Conservation (phyloP, 2,329 filamentous ascomycete species). For the Penicillium hordei region DNA sequence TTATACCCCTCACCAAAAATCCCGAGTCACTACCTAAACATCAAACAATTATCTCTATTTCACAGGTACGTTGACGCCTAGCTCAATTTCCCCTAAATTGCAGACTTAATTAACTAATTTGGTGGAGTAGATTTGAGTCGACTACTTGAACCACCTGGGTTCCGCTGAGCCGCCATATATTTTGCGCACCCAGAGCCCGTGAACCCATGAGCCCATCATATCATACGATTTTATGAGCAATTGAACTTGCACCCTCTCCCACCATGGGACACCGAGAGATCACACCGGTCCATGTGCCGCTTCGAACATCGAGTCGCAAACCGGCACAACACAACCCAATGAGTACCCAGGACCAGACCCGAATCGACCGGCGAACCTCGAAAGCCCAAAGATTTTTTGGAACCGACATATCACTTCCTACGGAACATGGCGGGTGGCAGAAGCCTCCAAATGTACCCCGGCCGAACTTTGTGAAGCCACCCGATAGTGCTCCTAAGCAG, state of each 20-base stretch:
- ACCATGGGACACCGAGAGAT: slow-evolving; percentile 17
- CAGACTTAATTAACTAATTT: not conserved
- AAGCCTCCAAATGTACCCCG: slow-evolving; percentile 28
- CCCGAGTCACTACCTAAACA: not conserved
- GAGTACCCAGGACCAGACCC: slow-evolving; percentile 21
- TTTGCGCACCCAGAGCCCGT: not conserved
- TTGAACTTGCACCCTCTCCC: slow-evolving; percentile 2
- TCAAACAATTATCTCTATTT: not conserved
- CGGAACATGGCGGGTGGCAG: slow-evolving; percentile 23
- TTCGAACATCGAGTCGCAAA: slow-evolving; percentile 24
- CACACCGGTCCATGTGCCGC: slow-evolving; percentile 22
- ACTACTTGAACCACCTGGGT: slow-evolving; percentile 3
- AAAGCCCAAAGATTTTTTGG: slow-evolving; percentile 38
- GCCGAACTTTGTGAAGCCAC: slow-evolving; percentile 43
- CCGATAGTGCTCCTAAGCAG: slow-evolving; percentile 36
- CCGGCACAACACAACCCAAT: slow-evolving; percentile 13
- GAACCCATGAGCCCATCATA: not conserved
- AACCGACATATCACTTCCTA: slow-evolving; percentile 28
- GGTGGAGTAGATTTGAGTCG: slow-evolving; percentile 14
- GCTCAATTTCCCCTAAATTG: not conserved
- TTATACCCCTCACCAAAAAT: no score
- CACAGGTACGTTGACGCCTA: not conserved
- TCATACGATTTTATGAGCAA: slow-evolving; percentile 9
- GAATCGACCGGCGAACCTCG: slow-evolving; percentile 25
- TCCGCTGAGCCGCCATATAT: not conserved